phyloP scores from a whole-genome alignment of 2,329 filamentous ascomycete genomes.

The Colletotrichum cuscutae region DNA sequence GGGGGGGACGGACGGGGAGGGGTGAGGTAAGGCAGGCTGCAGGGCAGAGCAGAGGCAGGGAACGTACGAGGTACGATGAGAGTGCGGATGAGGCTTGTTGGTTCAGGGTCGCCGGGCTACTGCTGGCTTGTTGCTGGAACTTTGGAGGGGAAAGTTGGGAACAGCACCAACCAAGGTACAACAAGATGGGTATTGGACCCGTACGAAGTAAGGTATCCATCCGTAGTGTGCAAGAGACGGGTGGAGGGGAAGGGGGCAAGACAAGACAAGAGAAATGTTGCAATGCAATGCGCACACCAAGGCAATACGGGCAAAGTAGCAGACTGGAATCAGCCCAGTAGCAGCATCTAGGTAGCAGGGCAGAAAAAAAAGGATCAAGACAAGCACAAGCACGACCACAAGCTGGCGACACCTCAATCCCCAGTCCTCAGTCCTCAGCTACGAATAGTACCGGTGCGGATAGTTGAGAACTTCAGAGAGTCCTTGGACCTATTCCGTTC shows the following conservation, averaged over 20 bases:
- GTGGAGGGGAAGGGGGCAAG: background rate
- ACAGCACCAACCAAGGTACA: background rate
- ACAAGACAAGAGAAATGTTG: background rate
- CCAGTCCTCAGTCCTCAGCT: background rate
- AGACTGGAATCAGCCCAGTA: background rate
- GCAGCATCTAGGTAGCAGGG: background rate
- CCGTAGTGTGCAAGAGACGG: background rate
- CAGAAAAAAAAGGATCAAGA: background rate
- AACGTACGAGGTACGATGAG: background rate
- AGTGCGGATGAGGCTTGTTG: constrained; percentile 3
- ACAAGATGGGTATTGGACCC: background rate
- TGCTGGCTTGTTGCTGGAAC: background rate
- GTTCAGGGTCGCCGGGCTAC: constrained; percentile 11
- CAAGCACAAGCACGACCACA: background rate
- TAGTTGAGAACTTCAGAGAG: too few species aligned
- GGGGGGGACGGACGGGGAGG: background rate
- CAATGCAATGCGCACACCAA: background rate
- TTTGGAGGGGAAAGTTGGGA: too few species aligned
- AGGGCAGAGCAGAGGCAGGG: background rate
- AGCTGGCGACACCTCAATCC: background rate
- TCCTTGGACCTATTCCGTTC: background rate
- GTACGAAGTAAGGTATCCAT: too few species aligned
- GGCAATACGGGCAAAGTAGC: background rate
- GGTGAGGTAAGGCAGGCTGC: background rate
- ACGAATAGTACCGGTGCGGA: too few species aligned